Evolutionary conservation across 1,284 basidiomycete species (phyloP).

Genomic region (Anthracocystis setariae): DNA sequence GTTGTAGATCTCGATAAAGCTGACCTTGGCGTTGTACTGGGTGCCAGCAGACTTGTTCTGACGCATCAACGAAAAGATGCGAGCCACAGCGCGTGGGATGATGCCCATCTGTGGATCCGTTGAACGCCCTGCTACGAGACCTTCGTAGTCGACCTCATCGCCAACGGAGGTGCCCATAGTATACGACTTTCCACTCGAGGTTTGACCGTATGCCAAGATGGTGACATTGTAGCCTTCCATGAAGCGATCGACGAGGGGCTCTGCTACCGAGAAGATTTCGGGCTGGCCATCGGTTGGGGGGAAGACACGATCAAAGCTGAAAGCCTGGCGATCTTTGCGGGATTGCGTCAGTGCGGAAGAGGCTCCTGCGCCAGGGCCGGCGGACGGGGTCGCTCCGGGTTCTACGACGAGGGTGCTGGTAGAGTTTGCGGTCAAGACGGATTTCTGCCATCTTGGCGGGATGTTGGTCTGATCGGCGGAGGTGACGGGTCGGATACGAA

Average conservation of each 20-base stretch:
- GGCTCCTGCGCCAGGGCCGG: constrained; percentile 68
- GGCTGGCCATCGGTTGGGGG: constrained; percentile 83
- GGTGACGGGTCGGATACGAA: constrained; percentile 90
- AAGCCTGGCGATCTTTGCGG: constrained; percentile 78
- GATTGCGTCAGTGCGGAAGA: constrained; percentile 66
- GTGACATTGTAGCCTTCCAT: constrained; percentile 97
- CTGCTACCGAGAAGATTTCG: constrained; percentile 84
- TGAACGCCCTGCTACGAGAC: constrained; percentile 48
- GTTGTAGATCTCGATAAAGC: constrained; percentile 90
- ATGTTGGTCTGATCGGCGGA: constrained; percentile 80
- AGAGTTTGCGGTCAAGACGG: constrained; percentile 75
- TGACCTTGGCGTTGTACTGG: constrained; percentile 60
- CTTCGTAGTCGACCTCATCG: constrained; percentile 55
- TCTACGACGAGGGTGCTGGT: constrained; percentile 67
- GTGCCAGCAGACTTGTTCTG: constrained; percentile 70
- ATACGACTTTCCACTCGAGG: constrained; percentile 94
- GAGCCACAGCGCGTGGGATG: constrained; percentile 92
- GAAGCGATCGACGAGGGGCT: constrained; percentile 87
- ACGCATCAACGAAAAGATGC: constrained; percentile 80
- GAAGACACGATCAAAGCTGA: constrained; percentile 94
- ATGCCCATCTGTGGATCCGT: constrained; percentile 74
- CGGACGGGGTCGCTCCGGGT: constrained; percentile 42
- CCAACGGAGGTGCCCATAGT: constrained; percentile 76
- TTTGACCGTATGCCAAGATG: constrained; percentile 96
- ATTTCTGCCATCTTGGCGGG: constrained; percentile 90